phyloP scores from a whole-genome alignment of 306 rosid species.

The Quercus gilva region DNA sequence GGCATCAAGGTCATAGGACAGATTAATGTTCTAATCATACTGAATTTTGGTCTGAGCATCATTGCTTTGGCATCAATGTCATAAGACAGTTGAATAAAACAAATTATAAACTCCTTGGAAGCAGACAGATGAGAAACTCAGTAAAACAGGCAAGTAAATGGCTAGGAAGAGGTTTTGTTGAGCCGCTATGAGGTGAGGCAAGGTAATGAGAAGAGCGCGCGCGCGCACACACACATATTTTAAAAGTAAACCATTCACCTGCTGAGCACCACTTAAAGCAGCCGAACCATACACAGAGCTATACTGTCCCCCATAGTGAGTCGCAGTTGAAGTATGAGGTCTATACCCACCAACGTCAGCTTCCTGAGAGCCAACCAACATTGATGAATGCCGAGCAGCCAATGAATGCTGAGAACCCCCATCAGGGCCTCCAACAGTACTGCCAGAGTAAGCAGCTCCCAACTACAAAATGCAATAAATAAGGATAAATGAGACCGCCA shows the following conservation, averaged over 20 bases:
- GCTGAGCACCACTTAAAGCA: conserved; percentile 64
- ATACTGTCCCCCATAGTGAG: conserved; percentile 92
- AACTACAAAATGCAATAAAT: conserved; percentile 43
- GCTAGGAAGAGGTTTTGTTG: not conserved
- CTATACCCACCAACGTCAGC: conserved; percentile 67
- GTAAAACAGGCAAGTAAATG: not conserved
- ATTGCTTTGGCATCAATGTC: not conserved
- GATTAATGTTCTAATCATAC: not conserved
- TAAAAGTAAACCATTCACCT: conserved; percentile 43
- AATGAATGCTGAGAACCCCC: conserved; percentile 61
- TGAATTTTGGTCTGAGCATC: not conserved
- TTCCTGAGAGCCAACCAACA: conserved; percentile 72
- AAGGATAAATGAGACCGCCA: conserved; percentile 8
- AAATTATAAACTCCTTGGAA: not conserved
- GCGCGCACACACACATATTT: no score
- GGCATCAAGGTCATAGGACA: not conserved
- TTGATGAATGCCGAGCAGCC: conserved; percentile 74
- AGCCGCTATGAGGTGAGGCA: not conserved
- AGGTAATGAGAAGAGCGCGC: no score
- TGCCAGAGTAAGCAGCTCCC: conserved; percentile 67
- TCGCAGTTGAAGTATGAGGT: conserved; percentile 57
- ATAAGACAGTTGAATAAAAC: not conserved
- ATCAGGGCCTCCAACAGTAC: conserved; percentile 77
- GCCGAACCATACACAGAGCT: conserved; percentile 82
- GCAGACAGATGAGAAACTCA: not conserved